Base-by-base conservation (phyloP, 2,329 filamentous ascomycete species). In the Neonectria sp. region DNA sequence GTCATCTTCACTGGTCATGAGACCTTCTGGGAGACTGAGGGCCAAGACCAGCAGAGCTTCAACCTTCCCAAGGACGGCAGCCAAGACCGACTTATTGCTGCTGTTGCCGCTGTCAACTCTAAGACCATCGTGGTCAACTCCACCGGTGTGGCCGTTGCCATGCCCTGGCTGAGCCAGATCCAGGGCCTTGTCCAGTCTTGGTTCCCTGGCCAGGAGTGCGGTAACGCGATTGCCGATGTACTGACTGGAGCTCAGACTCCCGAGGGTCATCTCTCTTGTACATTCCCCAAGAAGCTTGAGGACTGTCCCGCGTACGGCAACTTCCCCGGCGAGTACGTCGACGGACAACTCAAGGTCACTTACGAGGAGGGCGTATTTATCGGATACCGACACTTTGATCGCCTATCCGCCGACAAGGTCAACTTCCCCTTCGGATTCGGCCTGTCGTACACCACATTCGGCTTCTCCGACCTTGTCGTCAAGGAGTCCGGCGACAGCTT, bases 281-380 rank as follows among this genome's bases (percentile, higher is more conserved):
- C 85, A 1, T 93, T 92, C 80, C 91, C 91, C 1, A 83, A 82
- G 60, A 81, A 79, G 24, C 77, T 89, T 5, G 86, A 91, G 74
- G 89, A 92, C 73, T 91, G 90, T 63, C 90, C 91, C 1, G 88
- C 89, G 0, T 90, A 90, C 77, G 83, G 90, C 68, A 92, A 92
- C 80, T 93, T 79, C 69, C 79, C 79, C 1, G 78, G 85, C 3
- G 88, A 92, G 76, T 72, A 75, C 17, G 71, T 71, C 31, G 67
- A 78, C 21, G 78, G 77, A 1, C 87, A 88, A 60, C 83, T 90
- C 55, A 85, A 88, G 70, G 89, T 90, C 3, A 81, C 90, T 2
- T 93, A 93, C 70, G 89, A 88, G n/a, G 91, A 93, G 77, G 91
- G 91, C 55, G 85, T 93, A 51, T 92, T 91, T 75, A 84, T 93